phyloP scores from a whole-genome alignment of 352 stramenopile species.

The Phytophthora fragariaefolia region DNA sequence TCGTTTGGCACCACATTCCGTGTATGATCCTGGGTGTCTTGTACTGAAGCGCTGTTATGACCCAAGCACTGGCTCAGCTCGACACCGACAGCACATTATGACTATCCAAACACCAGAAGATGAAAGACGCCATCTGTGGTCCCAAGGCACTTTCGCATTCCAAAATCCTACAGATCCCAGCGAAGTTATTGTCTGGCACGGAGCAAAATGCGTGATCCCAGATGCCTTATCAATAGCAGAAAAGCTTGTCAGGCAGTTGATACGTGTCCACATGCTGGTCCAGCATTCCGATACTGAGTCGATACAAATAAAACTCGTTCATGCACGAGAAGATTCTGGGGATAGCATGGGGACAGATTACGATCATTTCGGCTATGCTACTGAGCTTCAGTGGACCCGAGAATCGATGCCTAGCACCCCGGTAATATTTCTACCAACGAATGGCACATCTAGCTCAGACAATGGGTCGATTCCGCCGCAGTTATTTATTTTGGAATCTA shows the following conservation, averaged over 20 bases:
- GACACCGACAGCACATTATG: constrained; percentile 20
- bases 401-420: not conserved
- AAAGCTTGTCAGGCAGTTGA: constrained; percentile 29
- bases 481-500: constrained; percentile 51
- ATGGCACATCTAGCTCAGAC: constrained; percentile 1
- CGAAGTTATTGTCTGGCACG: constrained; percentile 53
- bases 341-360: constrained; percentile 8
- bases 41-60: constrained; percentile 63
- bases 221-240: constrained; percentile 28
- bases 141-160: constrained; percentile 56
- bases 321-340: constrained; percentile 9
- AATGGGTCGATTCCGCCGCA: constrained; percentile 9
- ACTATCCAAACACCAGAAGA: constrained; percentile 16
- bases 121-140: constrained; percentile 38
- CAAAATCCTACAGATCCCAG: constrained; percentile 14
- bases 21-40: constrained; percentile 50
- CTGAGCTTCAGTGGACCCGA: constrained; percentile 45
- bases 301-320: constrained; percentile 8
- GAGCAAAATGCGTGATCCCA: constrained; percentile 36
- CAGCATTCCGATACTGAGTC: not conserved
- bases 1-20: constrained; percentile 53
- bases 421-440: not conserved
- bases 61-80: constrained; percentile 6
- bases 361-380: constrained; percentile 48
- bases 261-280: constrained; percentile 28